Base-by-base conservation (phyloP, 2,329 filamentous ascomycete species). In the Penicillium sp. region DNA sequence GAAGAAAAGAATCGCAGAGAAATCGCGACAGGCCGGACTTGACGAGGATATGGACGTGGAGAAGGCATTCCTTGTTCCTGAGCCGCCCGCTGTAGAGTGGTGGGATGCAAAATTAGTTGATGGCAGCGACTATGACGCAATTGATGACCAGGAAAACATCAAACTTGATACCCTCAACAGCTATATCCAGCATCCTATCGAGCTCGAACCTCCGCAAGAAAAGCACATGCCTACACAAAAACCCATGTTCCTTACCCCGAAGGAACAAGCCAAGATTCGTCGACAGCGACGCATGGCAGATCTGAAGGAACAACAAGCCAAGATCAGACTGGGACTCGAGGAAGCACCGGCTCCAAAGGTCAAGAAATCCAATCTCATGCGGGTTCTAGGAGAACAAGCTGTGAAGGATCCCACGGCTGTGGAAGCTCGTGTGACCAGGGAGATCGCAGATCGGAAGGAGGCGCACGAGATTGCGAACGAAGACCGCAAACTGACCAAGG, bases 321-420 rank as follows among this genome's bases (percentile, higher is more conserved):
- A 99, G 79, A 94, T 97, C 61, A 85, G 93, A 58, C 81, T 99
- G 12, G 94, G 94, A 21, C 82, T 99, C 15, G 89, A 93, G 59
- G 91, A 93, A 3, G 91, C 93, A 21, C 92, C 93, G 29, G 89
- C 93, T 27, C 93, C 94, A 12, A 99, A 97, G 77, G 91, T 99
- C 66, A 97, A 97, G 78, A 96, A 96, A 76, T 90, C 89, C 57
- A 99, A 99, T 74, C 84, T 99, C 71, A 99, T 99, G 94, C 89
- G 93, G 57, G 94, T 99, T 31, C 82, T 97, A 55, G 94, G 94
- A 61, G 91, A 97, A 72, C 89, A 91, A 75, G 88, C 88, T 19
- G 93, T 99, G 65, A 96, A 96, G 71, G 94, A 99, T 76, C 94
- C 94, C 7, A 99, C 96, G 0, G 94, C 94, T 4, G 94, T 99